Conservation (phyloP, 2,329 filamentous ascomycete species). For the Clarireedia monteithiana region DNA sequence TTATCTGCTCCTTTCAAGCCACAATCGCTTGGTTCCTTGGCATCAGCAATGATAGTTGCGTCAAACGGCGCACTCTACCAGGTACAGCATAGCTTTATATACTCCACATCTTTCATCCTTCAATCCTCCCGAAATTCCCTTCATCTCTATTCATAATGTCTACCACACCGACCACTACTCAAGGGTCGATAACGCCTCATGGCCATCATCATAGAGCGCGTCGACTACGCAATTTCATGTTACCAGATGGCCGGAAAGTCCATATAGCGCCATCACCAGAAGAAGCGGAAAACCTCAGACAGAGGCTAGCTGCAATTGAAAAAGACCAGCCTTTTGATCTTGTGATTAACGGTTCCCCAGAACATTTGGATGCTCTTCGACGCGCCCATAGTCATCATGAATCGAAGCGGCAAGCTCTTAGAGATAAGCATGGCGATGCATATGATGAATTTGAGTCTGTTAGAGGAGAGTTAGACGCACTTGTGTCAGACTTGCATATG, state of each 20-base stretch:
- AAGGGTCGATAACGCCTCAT: conserved; percentile 3
- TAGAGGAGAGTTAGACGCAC: conserved; percentile 42
- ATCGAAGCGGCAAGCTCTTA: conserved; percentile 37
- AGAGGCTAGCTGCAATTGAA: conserved; percentile 33
- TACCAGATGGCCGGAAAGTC: conserved; percentile 47
- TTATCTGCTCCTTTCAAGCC: background rate
- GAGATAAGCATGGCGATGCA: conserved; percentile 40
- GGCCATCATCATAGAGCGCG: conserved; percentile 28
- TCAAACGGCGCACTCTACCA: background rate
- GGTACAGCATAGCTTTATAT: background rate
- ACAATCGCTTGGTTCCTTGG: background rate
- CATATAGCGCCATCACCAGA: conserved; percentile 49
- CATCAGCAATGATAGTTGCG: background rate
- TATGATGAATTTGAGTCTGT: conserved; percentile 51
- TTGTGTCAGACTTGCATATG: conserved; percentile 45
- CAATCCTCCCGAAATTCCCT: background rate
- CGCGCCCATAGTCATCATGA: conserved; percentile 47
- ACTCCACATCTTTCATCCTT: background rate
- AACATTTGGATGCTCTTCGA: conserved; percentile 40
- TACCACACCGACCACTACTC: conserved; percentile 13
- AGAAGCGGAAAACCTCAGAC: conserved; percentile 41
- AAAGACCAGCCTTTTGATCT: conserved; percentile 39
- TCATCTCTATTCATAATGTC: conserved; percentile 11
- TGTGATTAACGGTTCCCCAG: conserved; percentile 47
- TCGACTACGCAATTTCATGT: conserved; percentile 43